Percentiles rank a stretch among this genome's conserved stretches.
phyloP scores from a whole-genome alignment of 345 rosid genomes.

The Melastoma malabathricum region DNA sequence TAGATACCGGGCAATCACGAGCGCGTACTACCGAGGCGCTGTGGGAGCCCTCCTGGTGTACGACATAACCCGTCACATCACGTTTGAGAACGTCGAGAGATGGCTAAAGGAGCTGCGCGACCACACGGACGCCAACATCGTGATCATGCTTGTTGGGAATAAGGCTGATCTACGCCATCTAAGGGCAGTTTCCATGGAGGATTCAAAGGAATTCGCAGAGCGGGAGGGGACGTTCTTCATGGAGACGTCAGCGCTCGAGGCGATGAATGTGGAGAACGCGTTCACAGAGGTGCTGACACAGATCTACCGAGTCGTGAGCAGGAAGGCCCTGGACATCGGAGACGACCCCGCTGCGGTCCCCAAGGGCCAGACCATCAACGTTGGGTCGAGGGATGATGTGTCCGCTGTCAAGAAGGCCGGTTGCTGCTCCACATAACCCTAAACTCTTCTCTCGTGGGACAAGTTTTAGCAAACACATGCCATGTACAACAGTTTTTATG shows the following conservation, averaged over 20 bases:
- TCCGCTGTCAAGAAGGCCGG: constrained; percentile 68
- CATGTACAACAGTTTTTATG: no score
- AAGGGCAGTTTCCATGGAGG: constrained; percentile 60
- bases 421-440: constrained; percentile 47
- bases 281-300: constrained; percentile 75
- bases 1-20: constrained; percentile 80
- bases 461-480: no score
- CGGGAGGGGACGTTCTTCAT: constrained; percentile 62
- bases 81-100: constrained; percentile 76
- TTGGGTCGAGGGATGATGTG: constrained; percentile 60
- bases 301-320: constrained; percentile 67
- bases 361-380: constrained; percentile 62
- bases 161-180: constrained; percentile 84
- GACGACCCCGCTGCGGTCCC: constrained; percentile 79
- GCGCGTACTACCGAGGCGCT: constrained; percentile 85
- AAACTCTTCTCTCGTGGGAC: no score
- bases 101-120: constrained; percentile 86
- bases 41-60: constrained; percentile 77
- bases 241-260: constrained; percentile 87
- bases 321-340: constrained; percentile 68
- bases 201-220: constrained; percentile 55
- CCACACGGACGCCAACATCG: constrained; percentile 75
- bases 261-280: constrained; percentile 68
- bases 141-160: constrained; percentile 87
- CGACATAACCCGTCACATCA: constrained; percentile 74